A percentile compares a stretch with the other conserved stretches of the same genome.
Evolutionary conservation across 2,329 filamentous ascomycete species (phyloP).

Genomic region (Bipolaris oryzae): DNA sequence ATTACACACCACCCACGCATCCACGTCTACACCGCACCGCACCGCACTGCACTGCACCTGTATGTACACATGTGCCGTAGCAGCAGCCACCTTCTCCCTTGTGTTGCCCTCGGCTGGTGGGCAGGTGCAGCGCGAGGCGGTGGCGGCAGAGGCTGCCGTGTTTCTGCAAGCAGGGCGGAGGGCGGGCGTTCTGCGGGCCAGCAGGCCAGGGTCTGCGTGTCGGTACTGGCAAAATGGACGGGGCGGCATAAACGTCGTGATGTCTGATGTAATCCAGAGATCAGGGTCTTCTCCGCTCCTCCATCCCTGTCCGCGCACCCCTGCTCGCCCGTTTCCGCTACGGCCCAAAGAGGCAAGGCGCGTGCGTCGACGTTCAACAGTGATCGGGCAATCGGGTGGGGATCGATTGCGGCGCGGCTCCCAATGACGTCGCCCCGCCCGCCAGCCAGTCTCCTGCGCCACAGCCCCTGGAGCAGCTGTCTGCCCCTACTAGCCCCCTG

Average conservation of each 20-base stretch:
- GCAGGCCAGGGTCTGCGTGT: constrained; percentile 14
- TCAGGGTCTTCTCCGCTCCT: constrained; percentile 28
- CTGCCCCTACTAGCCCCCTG: neutral
- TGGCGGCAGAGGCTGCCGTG: neutral
- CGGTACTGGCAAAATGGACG: constrained; percentile 19
- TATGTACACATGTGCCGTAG: no score
- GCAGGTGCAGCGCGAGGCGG: no score
- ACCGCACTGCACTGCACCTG: no score
- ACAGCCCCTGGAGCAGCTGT: constrained; percentile 19
- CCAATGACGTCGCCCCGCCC: constrained; percentile 23
- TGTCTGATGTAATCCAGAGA: constrained; percentile 30
- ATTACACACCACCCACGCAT: no score
- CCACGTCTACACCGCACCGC: no score
- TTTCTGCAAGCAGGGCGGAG: neutral
- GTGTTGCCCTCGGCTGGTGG: no score
- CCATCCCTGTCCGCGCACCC: constrained; percentile 12
- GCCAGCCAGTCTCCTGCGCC: constrained; percentile 13
- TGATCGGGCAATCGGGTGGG: constrained; percentile 25
- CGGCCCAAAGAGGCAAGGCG: constrained; percentile 4
- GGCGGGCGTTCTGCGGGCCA: constrained; percentile 2
- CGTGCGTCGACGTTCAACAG: constrained; percentile 5
- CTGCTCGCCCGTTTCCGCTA: constrained; percentile 9
- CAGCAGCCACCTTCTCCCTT: no score
- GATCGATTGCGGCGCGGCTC: constrained; percentile 14
- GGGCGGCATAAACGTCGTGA: constrained; percentile 22